Evolutionary conservation across 2,329 filamentous ascomycete genomes (phyloP), one percentile per base, ranked within the genome.

Genomic region (Pestalotiopsis sp.): DNA sequence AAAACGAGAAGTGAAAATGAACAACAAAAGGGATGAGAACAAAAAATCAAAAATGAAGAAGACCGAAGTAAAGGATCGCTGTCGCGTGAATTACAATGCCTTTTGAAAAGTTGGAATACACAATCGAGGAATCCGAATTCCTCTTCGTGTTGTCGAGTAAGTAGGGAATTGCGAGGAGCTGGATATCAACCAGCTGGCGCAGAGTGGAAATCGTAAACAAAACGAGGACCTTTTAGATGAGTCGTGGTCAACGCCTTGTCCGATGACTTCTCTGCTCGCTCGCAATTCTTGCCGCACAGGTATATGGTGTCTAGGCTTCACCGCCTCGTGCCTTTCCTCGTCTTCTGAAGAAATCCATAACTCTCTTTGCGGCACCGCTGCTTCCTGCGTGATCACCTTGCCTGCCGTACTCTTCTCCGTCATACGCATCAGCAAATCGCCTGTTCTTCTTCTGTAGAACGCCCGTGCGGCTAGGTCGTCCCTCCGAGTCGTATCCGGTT

Each of bases 291-390:
- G 11, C 59, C 52, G 31, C 52, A 59, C 41, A 52, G 27, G 23
- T 58, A 56, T 27, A 65, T 20, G 31, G 31, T 9, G 6, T 36
- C 72, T 70, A 77, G 63, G 73, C 81, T 70, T 90, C 87, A 49
- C 86, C 86, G 68, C 86, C 88, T 76, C 92, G 86, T 74, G 91
- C 93, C 82, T 92, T 94, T 68, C 93, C 93, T 78, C 95, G 89
- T 79, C 95, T 88, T 75, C 96, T 88, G 85, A 99, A 99, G 81
- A 98, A 97, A 82, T 99, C 95, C 95, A 99, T 98, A 52, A 99
- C 96, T 78, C 94, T 91, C 79, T 95, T 92, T 14, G 95, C 94
- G 3, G 94, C 93, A 68, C 93, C 93, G 72, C 91, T 95, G 79
- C 93, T 97, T 59, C 95, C 95, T 40, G 91, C 91, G 76, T 94